A percentile compares a stretch with the other conserved stretches of the same genome.
These are phyloP conservation scores for Ascochyta rabiei DNA, from an alignment of 2,329 filamentous ascomycete species.

Conservation along the genomic window DNA sequence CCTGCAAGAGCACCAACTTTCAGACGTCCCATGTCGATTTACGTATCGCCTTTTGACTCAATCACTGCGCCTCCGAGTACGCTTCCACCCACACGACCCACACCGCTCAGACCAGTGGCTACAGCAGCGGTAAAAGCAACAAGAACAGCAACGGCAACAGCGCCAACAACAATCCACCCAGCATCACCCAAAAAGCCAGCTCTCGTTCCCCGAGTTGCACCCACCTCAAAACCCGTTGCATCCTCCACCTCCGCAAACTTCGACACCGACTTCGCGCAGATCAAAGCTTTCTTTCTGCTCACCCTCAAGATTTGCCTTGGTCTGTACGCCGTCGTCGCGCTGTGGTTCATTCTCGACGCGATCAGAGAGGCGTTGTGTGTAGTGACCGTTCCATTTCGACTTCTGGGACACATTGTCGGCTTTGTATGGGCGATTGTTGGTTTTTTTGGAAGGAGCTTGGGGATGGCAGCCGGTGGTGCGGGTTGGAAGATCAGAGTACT, in stretches of 20 bases:
- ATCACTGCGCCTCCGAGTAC: slow-evolving; percentile 2
- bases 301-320: slow-evolving; percentile 27
- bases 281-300: slow-evolving; percentile 20
- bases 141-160: neutral
- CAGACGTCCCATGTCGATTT: neutral
- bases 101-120: neutral
- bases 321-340: slow-evolving; percentile 32
- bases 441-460: neutral
- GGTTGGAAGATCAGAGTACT: neutral
- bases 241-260: slow-evolving; percentile 5
- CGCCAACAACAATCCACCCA: neutral
- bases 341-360: slow-evolving; percentile 40
- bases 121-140: neutral
- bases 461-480: neutral
- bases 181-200: slow-evolving; percentile 20
- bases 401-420: slow-evolving; percentile 12
- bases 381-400: slow-evolving; percentile 32
- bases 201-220: neutral
- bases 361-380: slow-evolving; percentile 29
- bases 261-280: slow-evolving; percentile 33
- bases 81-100: slow-evolving; percentile 1
- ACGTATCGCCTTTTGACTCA: slow-evolving; percentile 24
- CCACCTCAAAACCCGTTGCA: neutral
- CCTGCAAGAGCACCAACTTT: neutral
- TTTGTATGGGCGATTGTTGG: slow-evolving; percentile 20